Conservation (phyloP, 2,329 filamentous ascomycete genomes). For the Daldinia sp. region DNA sequence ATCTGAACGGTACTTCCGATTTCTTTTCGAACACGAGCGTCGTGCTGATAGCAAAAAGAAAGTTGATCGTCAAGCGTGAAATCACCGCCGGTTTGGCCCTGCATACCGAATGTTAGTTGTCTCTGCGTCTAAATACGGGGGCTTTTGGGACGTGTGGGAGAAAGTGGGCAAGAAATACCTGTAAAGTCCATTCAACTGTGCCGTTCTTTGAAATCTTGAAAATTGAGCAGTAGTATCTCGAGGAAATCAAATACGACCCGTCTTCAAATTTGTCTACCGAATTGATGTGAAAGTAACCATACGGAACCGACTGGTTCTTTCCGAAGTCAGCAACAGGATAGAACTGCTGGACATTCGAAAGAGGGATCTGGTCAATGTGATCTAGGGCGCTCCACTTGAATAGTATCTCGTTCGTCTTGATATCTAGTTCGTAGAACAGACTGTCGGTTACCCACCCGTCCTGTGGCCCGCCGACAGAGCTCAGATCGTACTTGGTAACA, state of each 20-base stretch:
- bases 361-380: conserved; percentile 52
- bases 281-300: conserved; percentile 50
- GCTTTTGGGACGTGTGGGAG: no score
- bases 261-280: conserved; percentile 45
- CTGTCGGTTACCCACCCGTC: conserved; percentile 54
- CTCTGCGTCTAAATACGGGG: background rate
- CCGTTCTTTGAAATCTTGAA: conserved; percentile 45
- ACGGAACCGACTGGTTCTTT: conserved; percentile 43
- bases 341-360: conserved; percentile 31
- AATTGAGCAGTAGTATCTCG: conserved; percentile 43
- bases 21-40: conserved; percentile 49
- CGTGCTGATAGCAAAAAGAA: conserved; percentile 54
- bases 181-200: conserved; percentile 44
- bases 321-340: conserved; percentile 43
- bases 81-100: conserved; percentile 46
- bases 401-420: conserved; percentile 55
- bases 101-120: conserved; percentile 19
- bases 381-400: conserved; percentile 58
- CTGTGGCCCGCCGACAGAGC: conserved; percentile 49
- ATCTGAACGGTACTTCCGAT: conserved; percentile 44
- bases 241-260: conserved; percentile 48
- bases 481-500: conserved; percentile 50
- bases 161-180: conserved; percentile 28
- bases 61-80: conserved; percentile 35
- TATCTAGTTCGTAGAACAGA: conserved; percentile 58